phyloP scores from a whole-genome alignment of 2,329 filamentous ascomycete genomes.

The Keithomyces neogunnii region DNA sequence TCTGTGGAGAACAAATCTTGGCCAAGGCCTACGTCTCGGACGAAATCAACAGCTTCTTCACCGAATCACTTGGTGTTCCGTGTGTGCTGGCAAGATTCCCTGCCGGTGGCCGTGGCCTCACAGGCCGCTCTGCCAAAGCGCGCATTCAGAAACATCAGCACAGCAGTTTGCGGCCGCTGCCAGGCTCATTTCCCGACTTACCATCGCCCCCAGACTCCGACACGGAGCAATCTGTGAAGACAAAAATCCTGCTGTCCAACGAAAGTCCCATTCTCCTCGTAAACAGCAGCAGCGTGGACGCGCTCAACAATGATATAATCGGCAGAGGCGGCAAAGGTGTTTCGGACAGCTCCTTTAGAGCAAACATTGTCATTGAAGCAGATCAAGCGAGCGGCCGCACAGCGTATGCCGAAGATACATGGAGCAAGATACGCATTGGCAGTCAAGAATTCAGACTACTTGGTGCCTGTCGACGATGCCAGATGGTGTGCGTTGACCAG shows the following conservation, averaged over 20 bases:
- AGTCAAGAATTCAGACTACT: conserved; percentile 59
- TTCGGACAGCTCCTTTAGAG: conserved; percentile 70
- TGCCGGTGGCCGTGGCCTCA: conserved; percentile 49
- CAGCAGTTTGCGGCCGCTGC: conserved; percentile 25
- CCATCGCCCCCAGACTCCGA: conserved; percentile 52
- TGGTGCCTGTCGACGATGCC: conserved; percentile 79
- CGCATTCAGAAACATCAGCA: conserved; percentile 54
- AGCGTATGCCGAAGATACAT: conserved; percentile 73
- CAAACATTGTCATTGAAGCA: conserved; percentile 65
- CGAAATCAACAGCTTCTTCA: conserved; percentile 69
- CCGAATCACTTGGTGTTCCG: conserved; percentile 62
- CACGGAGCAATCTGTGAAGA: conserved; percentile 29
- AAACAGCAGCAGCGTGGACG: conserved; percentile 69
- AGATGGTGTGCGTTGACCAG: conserved; percentile 95
- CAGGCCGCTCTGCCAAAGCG: conserved; percentile 62
- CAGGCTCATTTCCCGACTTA: conserved; percentile 45
- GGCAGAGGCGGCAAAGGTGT: conserved; percentile 54
- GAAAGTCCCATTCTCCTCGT: conserved; percentile 89
- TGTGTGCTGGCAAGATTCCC: conserved; percentile 83
- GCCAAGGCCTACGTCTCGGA: conserved; percentile 61
- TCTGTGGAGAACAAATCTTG: conserved; percentile 74
- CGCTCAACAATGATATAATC: conserved; percentile 65
- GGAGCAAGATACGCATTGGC: conserved; percentile 62
- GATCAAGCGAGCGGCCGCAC: conserved; percentile 25
- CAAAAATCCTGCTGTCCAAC: conserved; percentile 73